These are phyloP conservation scores for Ceratobasidium theobromae DNA, from an alignment of 1,284 basidiomycete species.

Conservation along the genomic window DNA sequence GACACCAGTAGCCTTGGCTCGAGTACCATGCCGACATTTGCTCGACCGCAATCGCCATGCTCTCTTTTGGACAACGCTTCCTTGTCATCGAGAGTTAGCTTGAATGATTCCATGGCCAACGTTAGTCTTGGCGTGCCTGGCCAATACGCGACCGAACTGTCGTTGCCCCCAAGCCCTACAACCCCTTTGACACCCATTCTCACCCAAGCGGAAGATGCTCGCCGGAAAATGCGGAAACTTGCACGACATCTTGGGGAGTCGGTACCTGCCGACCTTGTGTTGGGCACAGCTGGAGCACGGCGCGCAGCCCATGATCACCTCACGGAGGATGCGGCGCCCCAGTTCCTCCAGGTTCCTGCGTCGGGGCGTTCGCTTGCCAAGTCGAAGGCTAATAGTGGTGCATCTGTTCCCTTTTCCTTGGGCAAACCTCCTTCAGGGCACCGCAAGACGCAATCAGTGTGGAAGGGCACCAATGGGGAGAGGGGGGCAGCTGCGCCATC, in stretches of 20 bases:
- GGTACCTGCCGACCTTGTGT: slow-evolving; percentile 20
- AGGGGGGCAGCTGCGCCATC: not conserved
- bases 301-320: slow-evolving; percentile 6
- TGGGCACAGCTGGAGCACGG: slow-evolving; percentile 13
- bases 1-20: slow-evolving; percentile 6
- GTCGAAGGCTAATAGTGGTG: not conserved
- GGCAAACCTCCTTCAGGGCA: slow-evolving; percentile 8
- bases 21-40: slow-evolving; percentile 27
- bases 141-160: not conserved
- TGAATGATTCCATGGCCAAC: slow-evolving; percentile 4
- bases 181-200: slow-evolving; percentile 10
- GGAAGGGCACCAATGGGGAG: not conserved
- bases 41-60: slow-evolving; percentile 9
- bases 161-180: slow-evolving; percentile 20
- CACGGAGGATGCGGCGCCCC: slow-evolving; percentile 5
- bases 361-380: not conserved
- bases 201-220: slow-evolving; percentile 25
- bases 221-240: slow-evolving; percentile 24
- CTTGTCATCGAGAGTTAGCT: slow-evolving; percentile 17
- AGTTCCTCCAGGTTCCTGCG: slow-evolving; percentile 7
- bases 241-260: slow-evolving; percentile 28
- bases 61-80: slow-evolving; percentile 8
- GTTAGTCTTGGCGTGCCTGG: not conserved
- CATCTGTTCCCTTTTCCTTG: not conserved
- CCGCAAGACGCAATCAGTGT: slow-evolving; percentile 21